A percentile compares a stretch with the other conserved stretches of the same genome.
Evolutionary conservation across 2,329 filamentous ascomycete genomes (phyloP).

Genomic region (Trichophyton simii): DNA sequence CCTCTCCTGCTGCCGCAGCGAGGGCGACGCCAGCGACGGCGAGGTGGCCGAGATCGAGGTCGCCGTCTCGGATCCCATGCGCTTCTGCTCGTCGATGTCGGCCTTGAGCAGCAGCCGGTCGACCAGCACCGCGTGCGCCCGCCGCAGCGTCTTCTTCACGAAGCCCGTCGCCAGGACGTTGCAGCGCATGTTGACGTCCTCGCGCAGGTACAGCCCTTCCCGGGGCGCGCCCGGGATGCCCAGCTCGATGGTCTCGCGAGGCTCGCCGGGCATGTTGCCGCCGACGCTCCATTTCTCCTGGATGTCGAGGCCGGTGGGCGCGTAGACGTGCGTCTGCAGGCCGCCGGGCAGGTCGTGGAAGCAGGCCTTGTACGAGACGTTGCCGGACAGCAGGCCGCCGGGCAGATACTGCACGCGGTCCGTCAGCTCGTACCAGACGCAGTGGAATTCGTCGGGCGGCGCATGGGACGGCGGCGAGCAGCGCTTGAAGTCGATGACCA

Average conservation of each 20-base stretch:
- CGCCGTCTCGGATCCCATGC: conserved; percentile 11
- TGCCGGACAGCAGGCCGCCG: conserved; percentile 49
- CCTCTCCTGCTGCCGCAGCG: not conserved
- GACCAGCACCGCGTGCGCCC: conserved; percentile 59
- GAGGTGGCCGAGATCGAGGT: not conserved
- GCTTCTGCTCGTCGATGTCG: conserved; percentile 25
- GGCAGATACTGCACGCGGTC: conserved; percentile 67
- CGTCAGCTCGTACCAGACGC: conserved; percentile 64
- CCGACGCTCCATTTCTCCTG: conserved; percentile 65
- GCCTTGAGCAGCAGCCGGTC: conserved; percentile 47
- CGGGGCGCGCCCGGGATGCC: conserved; percentile 49
- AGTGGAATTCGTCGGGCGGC: conserved; percentile 56
- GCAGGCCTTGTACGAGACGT: conserved; percentile 65
- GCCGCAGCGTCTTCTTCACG: conserved; percentile 71
- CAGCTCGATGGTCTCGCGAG: conserved; percentile 51
- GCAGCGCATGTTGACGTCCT: conserved; percentile 74
- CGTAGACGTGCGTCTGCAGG: conserved; percentile 71
- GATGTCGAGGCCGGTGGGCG: conserved; percentile 68
- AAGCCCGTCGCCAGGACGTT: conserved; percentile 64
- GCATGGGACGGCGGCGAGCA: conserved; percentile 57
- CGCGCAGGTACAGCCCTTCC: conserved; percentile 64
- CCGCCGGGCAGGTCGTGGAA: conserved; percentile 64
- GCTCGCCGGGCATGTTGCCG: conserved; percentile 59
- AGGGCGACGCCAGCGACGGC: not conserved
- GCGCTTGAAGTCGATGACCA: conserved; percentile 58